Percentiles rank a stretch among this genome's conserved stretches.
Evolutionary conservation across 352 stramenopile species (phyloP).

Genomic region (Globisporangium apiculatum): DNA sequence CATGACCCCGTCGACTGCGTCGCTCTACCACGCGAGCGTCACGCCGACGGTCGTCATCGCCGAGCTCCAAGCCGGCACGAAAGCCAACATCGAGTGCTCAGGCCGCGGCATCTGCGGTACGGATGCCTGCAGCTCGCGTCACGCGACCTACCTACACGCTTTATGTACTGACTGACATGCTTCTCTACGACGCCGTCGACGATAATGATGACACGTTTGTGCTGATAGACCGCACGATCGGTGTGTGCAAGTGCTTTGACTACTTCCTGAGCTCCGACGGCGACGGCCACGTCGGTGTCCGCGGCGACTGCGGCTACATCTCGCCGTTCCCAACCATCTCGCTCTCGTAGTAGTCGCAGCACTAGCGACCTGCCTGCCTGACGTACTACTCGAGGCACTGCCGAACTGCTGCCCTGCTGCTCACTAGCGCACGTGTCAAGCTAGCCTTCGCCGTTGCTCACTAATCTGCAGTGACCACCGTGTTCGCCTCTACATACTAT

Average conservation of each 20-base stretch:
- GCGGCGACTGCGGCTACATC: slow-evolving; percentile 90
- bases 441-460: no score
- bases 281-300: slow-evolving; percentile 57
- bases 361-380: background rate
- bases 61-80: slow-evolving; percentile 52
- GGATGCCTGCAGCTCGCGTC: background rate
- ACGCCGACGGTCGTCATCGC: slow-evolving; percentile 21
- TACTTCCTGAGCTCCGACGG: slow-evolving; percentile 75
- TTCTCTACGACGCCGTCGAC: background rate
- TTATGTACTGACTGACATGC: background rate
- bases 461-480: no score
- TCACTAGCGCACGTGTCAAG: no score
- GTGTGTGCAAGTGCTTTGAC: slow-evolving; percentile 63
- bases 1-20: slow-evolving; percentile 26
- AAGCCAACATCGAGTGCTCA: slow-evolving; percentile 74
- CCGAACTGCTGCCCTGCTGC: no score
- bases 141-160: background rate
- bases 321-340: slow-evolving; percentile 50
- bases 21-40: slow-evolving; percentile 29
- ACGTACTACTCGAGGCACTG: no score
- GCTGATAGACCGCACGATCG: slow-evolving; percentile 43
- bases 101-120: slow-evolving; percentile 64
- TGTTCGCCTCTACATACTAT: no score
- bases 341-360: slow-evolving; percentile 17
- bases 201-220: background rate